Conservation (phyloP, 2,329 filamentous ascomycete genomes). For the Colletotrichum sp. region DNA sequence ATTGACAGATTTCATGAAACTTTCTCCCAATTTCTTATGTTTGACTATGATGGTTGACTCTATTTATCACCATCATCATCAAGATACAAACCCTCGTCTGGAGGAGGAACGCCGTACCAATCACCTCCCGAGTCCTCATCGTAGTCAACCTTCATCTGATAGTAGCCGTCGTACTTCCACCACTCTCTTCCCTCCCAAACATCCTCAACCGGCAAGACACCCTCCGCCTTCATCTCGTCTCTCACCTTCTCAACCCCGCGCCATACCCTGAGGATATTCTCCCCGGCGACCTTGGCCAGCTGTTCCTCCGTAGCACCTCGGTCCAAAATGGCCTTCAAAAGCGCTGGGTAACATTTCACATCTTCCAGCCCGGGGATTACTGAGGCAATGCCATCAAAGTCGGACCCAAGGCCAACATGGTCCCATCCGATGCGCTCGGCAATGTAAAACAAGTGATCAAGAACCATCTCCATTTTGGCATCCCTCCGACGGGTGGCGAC, state of each 20-base stretch:
- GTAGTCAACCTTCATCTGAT: too few relatives aligned
- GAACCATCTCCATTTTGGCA: slow-evolving; percentile 33
- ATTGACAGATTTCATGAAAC: fast-evolving
- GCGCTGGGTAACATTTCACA: slow-evolving; percentile 31
- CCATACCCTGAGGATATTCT: slow-evolving; percentile 42
- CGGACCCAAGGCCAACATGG: slow-evolving; percentile 41
- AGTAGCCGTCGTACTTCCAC: slow-evolving; percentile 35
- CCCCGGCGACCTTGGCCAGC: slow-evolving; percentile 37
- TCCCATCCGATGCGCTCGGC: slow-evolving; percentile 36
- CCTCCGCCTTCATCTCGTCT: slow-evolving; percentile 33
- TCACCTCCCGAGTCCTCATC: slow-evolving; percentile 18
- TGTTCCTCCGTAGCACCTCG: slow-evolving; percentile 43
- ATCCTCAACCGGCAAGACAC: slow-evolving; percentile 36
- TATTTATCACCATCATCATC: neutral
- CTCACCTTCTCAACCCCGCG: slow-evolving; percentile 25
- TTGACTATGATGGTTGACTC: neutral
- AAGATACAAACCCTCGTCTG: slow-evolving; percentile 8
- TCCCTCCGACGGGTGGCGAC: slow-evolving; percentile 23
- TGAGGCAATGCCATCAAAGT: slow-evolving; percentile 38
- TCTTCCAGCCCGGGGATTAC: slow-evolving; percentile 31
- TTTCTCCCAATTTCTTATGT: neutral
- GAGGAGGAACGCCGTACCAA: slow-evolving; percentile 29
- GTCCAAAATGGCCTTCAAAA: slow-evolving; percentile 38
- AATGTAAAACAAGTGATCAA: slow-evolving; percentile 35
- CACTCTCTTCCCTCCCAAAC: slow-evolving; percentile 36